These are phyloP conservation scores for Cryptococcus amylolentus DNA, from an alignment of 1,284 basidiomycete species.

Conservation along the genomic window DNA sequence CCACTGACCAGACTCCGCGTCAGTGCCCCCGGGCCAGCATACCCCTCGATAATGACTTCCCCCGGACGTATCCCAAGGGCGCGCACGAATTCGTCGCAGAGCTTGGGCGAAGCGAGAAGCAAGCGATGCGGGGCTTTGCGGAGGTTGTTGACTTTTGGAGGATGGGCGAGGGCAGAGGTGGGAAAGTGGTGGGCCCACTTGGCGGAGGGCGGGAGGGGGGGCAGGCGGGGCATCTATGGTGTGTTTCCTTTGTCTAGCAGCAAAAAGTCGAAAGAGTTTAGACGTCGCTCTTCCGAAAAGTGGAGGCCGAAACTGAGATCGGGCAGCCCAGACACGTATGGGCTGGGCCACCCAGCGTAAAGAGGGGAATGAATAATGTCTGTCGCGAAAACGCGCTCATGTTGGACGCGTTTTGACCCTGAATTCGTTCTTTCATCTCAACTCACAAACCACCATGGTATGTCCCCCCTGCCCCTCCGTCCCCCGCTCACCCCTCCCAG, in stretches of 20 bases:
- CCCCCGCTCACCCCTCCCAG: background rate
- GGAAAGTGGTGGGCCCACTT: conserved; percentile 21
- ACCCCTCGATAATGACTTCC: conserved; percentile 41
- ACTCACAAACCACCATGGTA: background rate
- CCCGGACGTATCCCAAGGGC: conserved; percentile 25
- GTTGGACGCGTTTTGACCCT: background rate
- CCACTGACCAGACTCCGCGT: conserved; percentile 37
- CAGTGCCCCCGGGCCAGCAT: conserved; percentile 26
- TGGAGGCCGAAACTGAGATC: background rate
- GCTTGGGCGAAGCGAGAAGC: conserved; percentile 21
- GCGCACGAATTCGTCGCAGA: conserved; percentile 35
- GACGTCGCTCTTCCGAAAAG: background rate
- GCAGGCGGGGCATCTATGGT: conserved; percentile 25
- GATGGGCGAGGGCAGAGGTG: conserved; percentile 9
- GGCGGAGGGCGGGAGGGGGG: conserved; percentile 28
- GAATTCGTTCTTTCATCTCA: background rate
- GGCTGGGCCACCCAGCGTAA: background rate
- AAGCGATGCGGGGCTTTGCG: conserved; percentile 20
- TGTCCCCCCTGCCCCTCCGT: background rate
- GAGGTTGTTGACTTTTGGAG: conserved; percentile 9
- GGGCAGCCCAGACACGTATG: too few species aligned
- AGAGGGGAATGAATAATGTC: background rate
- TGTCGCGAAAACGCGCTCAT: background rate
- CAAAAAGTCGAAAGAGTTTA: background rate
- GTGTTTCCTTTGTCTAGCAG: background rate